Conservation (phyloP, 257 asterid genomes). For the Primulina eburnea region DNA sequence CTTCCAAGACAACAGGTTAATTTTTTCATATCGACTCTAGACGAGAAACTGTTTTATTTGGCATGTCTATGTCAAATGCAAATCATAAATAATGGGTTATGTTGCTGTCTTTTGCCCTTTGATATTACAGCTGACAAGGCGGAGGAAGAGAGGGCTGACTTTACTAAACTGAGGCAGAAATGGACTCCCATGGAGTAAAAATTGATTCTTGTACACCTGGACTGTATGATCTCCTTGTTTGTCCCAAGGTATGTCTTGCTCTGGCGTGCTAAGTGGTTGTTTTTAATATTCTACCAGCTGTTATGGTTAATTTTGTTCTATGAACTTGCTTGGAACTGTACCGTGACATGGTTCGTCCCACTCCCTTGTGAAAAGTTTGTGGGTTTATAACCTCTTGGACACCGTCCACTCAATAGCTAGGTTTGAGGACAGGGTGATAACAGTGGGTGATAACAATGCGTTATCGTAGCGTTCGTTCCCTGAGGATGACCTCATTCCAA, state of each 20-base stretch:
- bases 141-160: conserved; percentile 34
- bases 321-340: conserved; percentile 1
- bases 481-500: no score
- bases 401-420: no score
- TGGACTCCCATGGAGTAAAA: conserved; percentile 40
- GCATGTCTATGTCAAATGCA: background rate
- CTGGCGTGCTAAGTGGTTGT: background rate
- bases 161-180: conserved; percentile 32
- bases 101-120: background rate
- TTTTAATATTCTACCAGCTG: background rate
- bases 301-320: background rate
- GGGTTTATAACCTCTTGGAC: no score
- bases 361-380: no score
- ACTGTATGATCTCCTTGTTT: conserved; percentile 45
- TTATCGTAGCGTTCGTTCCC: no score
- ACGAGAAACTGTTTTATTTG: background rate
- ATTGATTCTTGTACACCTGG: conserved; percentile 54
- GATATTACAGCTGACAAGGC: conserved; percentile 24
- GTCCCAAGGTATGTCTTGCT: conserved; percentile 51
- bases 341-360: no score
- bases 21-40: background rate
- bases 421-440: no score
- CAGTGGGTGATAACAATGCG: no score
- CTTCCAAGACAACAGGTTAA: conserved; percentile 32
- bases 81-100: background rate